These are phyloP conservation scores for Ceratobasidium sp. DNA, from an alignment of 1,284 basidiomycete genomes.

Conservation along the genomic window DNA sequence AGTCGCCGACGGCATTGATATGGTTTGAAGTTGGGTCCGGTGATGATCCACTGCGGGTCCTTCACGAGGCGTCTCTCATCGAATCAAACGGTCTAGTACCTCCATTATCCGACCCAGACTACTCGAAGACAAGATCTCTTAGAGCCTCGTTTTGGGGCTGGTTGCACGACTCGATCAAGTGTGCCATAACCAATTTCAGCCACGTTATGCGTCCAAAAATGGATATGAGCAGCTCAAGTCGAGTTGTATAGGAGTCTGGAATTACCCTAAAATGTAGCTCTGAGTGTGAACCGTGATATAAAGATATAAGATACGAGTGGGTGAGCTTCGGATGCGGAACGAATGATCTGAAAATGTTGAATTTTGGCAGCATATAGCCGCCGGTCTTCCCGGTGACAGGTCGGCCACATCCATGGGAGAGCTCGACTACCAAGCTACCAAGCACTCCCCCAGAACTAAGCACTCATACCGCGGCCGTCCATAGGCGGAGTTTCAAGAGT, in stretches of 20 bases:
- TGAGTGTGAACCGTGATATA: constrained; percentile 1
- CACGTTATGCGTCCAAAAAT: constrained; percentile 28
- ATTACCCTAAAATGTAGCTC: constrained; percentile 7
- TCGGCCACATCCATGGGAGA: not conserved
- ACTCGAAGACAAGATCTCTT: constrained; percentile 31
- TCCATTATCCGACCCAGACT: constrained; percentile 38
- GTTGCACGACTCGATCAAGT: constrained; percentile 7
- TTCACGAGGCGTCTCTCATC: constrained; percentile 9
- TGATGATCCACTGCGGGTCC: not conserved
- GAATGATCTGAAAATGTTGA: not conserved
- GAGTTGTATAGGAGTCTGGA: constrained; percentile 5
- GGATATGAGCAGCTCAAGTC: not conserved
- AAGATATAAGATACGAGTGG: not conserved
- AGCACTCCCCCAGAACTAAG: constrained; percentile 22
- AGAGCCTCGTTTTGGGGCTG: constrained; percentile 40
- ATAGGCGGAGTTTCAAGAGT: constrained; percentile 40
- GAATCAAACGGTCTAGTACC: constrained; percentile 31
- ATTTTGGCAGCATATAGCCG: not conserved
- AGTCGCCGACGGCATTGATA: constrained; percentile 35
- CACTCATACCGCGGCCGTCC: not conserved
- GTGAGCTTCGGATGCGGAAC: not conserved
- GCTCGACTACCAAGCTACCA: not conserved
- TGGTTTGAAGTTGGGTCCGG: not conserved
- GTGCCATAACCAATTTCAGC: constrained; percentile 10
- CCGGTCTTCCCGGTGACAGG: not conserved